phyloP scores from a whole-genome alignment of 495 filamentous ascomycete genomes.

The Penicillium alfredii region DNA sequence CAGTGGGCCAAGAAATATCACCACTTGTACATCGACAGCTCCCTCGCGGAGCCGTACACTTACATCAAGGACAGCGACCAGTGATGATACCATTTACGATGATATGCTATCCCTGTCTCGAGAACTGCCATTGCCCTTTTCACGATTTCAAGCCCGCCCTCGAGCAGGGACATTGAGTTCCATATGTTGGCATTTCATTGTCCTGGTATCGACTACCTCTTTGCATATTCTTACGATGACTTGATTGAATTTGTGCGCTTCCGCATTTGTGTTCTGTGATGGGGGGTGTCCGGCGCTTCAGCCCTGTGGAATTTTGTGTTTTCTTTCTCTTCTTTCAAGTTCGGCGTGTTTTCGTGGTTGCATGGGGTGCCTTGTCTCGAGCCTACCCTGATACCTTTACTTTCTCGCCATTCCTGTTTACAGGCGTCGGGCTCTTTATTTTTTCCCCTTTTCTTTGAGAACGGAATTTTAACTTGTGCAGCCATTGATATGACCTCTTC shows the following conservation, averaged over 20 bases:
- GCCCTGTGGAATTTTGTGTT: conserved; percentile 11
- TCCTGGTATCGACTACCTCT: conserved; percentile 39
- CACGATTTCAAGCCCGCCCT: conserved; percentile 21
- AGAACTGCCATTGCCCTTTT: conserved; percentile 19
- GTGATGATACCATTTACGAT: conserved; percentile 27
- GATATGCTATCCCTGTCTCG: conserved; percentile 25
- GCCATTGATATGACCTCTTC: conserved; percentile 4
- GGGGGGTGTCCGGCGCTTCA: conserved; percentile 39
- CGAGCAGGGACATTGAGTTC: conserved; percentile 29
- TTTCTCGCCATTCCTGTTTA: conserved; percentile 22
- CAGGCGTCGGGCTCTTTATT: conserved; percentile 31
- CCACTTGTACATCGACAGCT: conserved; percentile 38
- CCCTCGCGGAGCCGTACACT: conserved; percentile 32
- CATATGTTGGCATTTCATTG: conserved; percentile 44
- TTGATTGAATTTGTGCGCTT: conserved; percentile 37
- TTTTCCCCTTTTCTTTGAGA: conserved; percentile 20
- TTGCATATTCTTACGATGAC: conserved; percentile 46
- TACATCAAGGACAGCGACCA: conserved; percentile 36
- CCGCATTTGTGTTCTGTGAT: conserved; percentile 34
- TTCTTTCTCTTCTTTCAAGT: conserved; percentile 16
- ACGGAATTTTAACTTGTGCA: conserved; percentile 22
- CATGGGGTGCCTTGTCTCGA: conserved; percentile 26
- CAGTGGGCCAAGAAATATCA: conserved; percentile 82
- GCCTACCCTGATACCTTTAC: conserved; percentile 33
- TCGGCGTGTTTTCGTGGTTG: conserved; percentile 22